Evolutionary conservation across 169 alveolate species (phyloP).

Genomic region (Cryptosporidium meleagridis): DNA sequence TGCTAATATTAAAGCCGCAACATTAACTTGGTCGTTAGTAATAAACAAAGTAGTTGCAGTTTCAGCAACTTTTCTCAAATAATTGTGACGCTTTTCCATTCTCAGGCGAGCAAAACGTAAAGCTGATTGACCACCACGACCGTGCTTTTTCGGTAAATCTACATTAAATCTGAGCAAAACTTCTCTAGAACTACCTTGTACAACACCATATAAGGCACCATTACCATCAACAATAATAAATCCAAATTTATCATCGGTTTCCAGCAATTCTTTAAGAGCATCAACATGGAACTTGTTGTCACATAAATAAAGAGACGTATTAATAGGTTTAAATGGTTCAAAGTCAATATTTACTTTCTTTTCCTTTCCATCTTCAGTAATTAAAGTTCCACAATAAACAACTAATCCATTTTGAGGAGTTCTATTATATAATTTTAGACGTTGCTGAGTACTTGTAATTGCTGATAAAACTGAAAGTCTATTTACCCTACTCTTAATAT

Average conservation of each 20-base stretch:
- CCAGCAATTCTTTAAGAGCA: conserved; percentile 82
- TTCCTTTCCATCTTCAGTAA: conserved; percentile 93
- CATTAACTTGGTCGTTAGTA: conserved; percentile 92
- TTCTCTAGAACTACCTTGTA: conserved; percentile 94
- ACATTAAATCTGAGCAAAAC: conserved; percentile 94
- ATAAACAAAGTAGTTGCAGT: conserved; percentile 95
- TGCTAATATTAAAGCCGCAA: conserved; percentile 92
- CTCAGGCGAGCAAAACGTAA: conserved; percentile 99
- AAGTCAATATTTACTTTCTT: conserved; percentile 93
- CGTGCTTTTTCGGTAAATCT: conserved; percentile 98
- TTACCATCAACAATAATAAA: conserved; percentile 98
- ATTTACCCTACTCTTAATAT: conserved; percentile 96
- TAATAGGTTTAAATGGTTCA: conserved; percentile 98
- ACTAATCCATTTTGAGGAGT: conserved; percentile 99
- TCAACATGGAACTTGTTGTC: conserved; percentile 97
- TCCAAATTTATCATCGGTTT: conserved; percentile 97
- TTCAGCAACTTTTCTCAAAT: conserved; percentile 98
- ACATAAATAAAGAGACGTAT: conserved; percentile 95
- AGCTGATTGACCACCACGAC: conserved; percentile 99
- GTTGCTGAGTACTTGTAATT: conserved; percentile 96
- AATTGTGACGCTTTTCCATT: conserved; percentile 98
- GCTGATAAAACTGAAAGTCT: conserved; percentile 98
- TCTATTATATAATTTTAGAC: conserved; percentile 94
- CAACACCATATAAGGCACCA: conserved; percentile 96
- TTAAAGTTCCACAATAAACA: conserved; percentile 96